phyloP scores from a whole-genome alignment of 768 basidiomycete species.

The Tephrocybe sp. region DNA sequence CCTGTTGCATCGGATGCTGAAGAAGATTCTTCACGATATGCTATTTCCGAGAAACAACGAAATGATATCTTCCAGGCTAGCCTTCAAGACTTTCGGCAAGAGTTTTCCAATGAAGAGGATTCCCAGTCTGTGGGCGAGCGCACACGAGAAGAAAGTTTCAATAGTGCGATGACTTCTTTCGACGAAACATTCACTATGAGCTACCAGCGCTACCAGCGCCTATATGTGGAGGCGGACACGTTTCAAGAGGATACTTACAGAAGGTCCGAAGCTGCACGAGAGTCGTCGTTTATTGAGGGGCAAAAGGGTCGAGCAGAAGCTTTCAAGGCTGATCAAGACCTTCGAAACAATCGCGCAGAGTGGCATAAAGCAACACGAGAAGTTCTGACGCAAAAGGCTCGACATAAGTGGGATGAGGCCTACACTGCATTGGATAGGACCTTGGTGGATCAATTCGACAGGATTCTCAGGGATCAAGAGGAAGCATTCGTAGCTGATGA shows the following conservation, averaged over 20 bases:
- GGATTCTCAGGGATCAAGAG: not conserved
- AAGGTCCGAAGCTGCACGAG: constrained; percentile 2
- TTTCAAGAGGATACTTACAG: constrained; percentile 2
- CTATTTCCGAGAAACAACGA: not conserved
- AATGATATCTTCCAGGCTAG: not conserved
- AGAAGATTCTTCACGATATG: not conserved
- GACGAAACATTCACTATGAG: not conserved
- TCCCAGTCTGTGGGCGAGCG: constrained; percentile 1
- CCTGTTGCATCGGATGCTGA: no score
- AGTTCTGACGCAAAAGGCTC: not conserved
- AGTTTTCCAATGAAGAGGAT: constrained; percentile 4
- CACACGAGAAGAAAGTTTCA: not conserved
- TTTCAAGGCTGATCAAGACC: not conserved
- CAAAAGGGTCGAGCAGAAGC: not conserved
- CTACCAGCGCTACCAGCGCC: not conserved
- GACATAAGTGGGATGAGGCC: not conserved
- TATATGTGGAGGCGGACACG: not conserved
- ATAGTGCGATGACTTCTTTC: not conserved
- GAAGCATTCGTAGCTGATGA: not conserved
- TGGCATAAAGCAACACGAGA: not conserved
- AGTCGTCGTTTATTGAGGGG: not conserved
- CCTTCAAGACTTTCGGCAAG: not conserved
- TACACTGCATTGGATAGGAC: not conserved
- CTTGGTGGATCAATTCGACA: constrained; percentile 4
- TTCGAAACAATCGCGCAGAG: not conserved